phyloP scores from a whole-genome alignment of 73 alveolate genomes.

The Uronychia binucleata region DNA sequence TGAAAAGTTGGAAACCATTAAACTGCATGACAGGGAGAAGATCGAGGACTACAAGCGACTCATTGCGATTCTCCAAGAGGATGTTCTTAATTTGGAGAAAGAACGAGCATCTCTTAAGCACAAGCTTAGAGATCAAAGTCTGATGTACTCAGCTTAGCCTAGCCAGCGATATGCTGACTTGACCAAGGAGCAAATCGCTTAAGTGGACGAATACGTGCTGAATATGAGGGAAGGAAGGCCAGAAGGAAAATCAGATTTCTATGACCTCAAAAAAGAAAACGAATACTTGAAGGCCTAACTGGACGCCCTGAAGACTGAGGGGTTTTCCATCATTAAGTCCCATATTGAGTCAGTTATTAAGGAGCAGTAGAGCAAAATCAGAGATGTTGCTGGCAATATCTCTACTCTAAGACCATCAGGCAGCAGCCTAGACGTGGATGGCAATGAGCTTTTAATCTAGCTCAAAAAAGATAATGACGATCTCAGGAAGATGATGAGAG shows the following conservation, averaged over 20 bases:
- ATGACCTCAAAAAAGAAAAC: slow-evolving; percentile 54
- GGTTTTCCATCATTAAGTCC: slow-evolving; percentile 33
- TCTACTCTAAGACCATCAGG: not conserved
- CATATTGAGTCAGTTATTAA: slow-evolving; percentile 41
- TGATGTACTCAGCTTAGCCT: slow-evolving; percentile 13
- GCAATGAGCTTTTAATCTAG: slow-evolving; percentile 18
- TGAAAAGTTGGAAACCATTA: slow-evolving; percentile 83
- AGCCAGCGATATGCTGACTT: slow-evolving; percentile 36
- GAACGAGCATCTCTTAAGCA: slow-evolving; percentile 92
- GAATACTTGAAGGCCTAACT: slow-evolving; percentile 60
- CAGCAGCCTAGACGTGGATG: slow-evolving; percentile 14
- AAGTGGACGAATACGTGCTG: slow-evolving; percentile 44
- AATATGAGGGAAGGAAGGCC: slow-evolving; percentile 47
- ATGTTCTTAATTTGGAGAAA: slow-evolving; percentile 91
- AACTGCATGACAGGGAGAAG: slow-evolving; percentile 86
- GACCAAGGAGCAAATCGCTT: slow-evolving; percentile 47
- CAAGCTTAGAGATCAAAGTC: slow-evolving; percentile 52
- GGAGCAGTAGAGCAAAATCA: not conserved
- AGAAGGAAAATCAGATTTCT: slow-evolving; percentile 44
- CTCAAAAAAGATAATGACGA: slow-evolving; percentile 36
- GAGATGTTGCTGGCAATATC: not conserved
- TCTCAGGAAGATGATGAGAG: slow-evolving; percentile 18
- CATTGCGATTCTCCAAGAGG: slow-evolving; percentile 90
- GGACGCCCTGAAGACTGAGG: slow-evolving; percentile 48
- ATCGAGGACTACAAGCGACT: slow-evolving; percentile 95